Conservation (phyloP, 2,329 filamentous ascomycete genomes). For the Herpotrichia juniperi region DNA sequence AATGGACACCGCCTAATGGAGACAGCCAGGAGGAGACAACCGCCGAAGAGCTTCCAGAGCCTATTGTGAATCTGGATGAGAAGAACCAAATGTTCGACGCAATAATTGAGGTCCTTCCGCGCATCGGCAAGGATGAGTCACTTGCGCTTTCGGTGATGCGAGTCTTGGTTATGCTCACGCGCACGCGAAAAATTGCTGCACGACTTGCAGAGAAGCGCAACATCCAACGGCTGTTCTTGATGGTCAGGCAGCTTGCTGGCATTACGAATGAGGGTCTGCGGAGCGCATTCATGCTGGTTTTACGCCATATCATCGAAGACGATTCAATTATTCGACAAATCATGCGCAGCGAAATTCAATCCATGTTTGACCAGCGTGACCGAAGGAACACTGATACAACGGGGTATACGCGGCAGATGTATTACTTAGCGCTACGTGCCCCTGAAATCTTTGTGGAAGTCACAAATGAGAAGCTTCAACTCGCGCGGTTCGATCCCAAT, state of each 20-base stretch:
- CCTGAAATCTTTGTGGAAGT: constrained; percentile 87
- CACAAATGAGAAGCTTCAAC: constrained; percentile 81
- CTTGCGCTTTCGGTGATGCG: constrained; percentile 83
- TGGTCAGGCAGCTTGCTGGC: constrained; percentile 90
- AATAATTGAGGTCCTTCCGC: constrained; percentile 82
- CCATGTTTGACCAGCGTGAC: constrained; percentile 68
- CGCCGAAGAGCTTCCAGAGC: constrained; percentile 64
- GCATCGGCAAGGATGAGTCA: constrained; percentile 84
- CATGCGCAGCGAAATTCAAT: constrained; percentile 86
- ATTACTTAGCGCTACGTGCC: constrained; percentile 78
- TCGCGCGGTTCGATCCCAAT: constrained; percentile 66
- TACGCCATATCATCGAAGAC: constrained; percentile 94
- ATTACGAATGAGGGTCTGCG: constrained; percentile 77
- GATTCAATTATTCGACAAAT: constrained; percentile 88
- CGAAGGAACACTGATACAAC: constrained; percentile 67
- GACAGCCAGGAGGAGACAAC: constrained; percentile 58
- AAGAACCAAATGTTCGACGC: constrained; percentile 75
- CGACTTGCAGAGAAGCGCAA: constrained; percentile 86
- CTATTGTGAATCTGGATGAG: constrained; percentile 68
- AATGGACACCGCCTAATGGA: constrained; percentile 67
- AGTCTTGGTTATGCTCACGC: constrained; percentile 85
- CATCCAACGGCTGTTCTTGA: constrained; percentile 87
- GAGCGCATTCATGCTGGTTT: constrained; percentile 78
- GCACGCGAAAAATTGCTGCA: constrained; percentile 75
- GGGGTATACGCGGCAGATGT: constrained; percentile 76